These are phyloP conservation scores for Saccharomyces hybrid DNA, from an alignment of 1,139 yeast genomes.

Conservation along the genomic window DNA sequence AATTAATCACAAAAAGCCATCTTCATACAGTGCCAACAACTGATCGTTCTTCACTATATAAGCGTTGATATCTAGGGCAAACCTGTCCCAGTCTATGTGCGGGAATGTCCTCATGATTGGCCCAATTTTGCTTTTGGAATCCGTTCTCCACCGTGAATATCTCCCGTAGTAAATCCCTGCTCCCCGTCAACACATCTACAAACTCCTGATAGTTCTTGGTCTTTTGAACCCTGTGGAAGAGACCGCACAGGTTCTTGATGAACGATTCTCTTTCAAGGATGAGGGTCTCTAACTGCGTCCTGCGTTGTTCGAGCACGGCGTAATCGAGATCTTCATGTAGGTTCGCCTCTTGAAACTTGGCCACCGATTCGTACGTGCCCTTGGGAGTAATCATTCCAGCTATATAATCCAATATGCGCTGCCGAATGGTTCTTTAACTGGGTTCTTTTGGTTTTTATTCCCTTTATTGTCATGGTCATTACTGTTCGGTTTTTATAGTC, in stretches of 20 bases:
- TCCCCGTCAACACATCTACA: slow-evolving; percentile 24
- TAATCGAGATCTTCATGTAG: slow-evolving; percentile 22
- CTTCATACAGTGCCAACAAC: slow-evolving; percentile 15
- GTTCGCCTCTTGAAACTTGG: slow-evolving; percentile 21
- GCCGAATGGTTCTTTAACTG: no score
- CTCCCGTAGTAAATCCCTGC: slow-evolving; percentile 22
- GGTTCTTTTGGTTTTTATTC: background rate
- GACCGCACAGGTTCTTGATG: slow-evolving; percentile 20
- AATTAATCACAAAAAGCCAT: slow-evolving; percentile 14
- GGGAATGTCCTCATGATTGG: slow-evolving; percentile 36
- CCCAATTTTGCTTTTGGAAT: slow-evolving; percentile 34
- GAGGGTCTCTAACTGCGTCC: slow-evolving; percentile 17
- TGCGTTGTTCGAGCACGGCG: slow-evolving; percentile 19
- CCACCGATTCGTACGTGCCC: slow-evolving; percentile 11
- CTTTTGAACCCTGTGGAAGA: slow-evolving; percentile 25
- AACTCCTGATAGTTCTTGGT: slow-evolving; percentile 30
- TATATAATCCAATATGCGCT: background rate
- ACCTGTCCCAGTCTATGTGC: slow-evolving; percentile 41
- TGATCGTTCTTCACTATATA: slow-evolving; percentile 21
- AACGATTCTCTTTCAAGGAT: slow-evolving; percentile 19
- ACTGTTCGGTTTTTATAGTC: background rate
- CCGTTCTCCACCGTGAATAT: slow-evolving; percentile 26
- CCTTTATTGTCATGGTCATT: background rate
- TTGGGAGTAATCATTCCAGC: slow-evolving; percentile 9
- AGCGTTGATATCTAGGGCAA: slow-evolving; percentile 23